Evolutionary conservation across 805 yeast genomes (phyloP).

Genomic region (Ogataea dorogensis): DNA sequence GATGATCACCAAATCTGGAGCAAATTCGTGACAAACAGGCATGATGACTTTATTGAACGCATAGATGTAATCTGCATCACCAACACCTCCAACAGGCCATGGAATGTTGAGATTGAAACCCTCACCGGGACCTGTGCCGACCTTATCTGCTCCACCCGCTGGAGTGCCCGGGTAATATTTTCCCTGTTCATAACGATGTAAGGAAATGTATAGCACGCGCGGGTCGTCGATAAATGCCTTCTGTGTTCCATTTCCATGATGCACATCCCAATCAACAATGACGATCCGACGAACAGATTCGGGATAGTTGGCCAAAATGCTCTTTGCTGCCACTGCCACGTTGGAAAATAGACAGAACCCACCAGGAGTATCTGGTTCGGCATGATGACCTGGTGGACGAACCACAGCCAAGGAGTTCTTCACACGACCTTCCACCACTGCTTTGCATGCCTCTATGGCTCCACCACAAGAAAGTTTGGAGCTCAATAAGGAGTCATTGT

Average conservation of each 20-base stretch:
- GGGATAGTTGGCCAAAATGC: slow-evolving; percentile 77
- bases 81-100: slow-evolving; percentile 89
- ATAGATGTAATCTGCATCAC: slow-evolving; percentile 92
- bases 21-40: slow-evolving; percentile 86
- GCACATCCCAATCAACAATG: slow-evolving; percentile 96
- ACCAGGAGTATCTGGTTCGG: slow-evolving; percentile 96
- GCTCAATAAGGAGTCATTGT: slow-evolving; percentile 81
- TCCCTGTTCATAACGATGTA: slow-evolving; percentile 91
- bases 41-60: slow-evolving; percentile 83
- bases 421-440: slow-evolving; percentile 90
- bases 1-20: slow-evolving; percentile 89
- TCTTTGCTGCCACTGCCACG: slow-evolving; percentile 95
- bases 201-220: slow-evolving; percentile 82
- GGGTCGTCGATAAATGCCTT: slow-evolving; percentile 88
- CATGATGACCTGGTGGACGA: slow-evolving; percentile 99
- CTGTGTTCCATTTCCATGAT: slow-evolving; percentile 98
- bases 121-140: slow-evolving; percentile 82
- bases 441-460: slow-evolving; percentile 91
- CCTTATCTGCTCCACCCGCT: slow-evolving; percentile 76
- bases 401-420: slow-evolving; percentile 92
- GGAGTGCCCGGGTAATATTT: slow-evolving; percentile 91
- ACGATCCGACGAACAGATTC: slow-evolving; percentile 82
- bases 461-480: slow-evolving; percentile 97
- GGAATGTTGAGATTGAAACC: slow-evolving; percentile 91
- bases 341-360: slow-evolving; percentile 96